Conservation (phyloP, 805 yeast species). For the Pichia exigua region DNA sequence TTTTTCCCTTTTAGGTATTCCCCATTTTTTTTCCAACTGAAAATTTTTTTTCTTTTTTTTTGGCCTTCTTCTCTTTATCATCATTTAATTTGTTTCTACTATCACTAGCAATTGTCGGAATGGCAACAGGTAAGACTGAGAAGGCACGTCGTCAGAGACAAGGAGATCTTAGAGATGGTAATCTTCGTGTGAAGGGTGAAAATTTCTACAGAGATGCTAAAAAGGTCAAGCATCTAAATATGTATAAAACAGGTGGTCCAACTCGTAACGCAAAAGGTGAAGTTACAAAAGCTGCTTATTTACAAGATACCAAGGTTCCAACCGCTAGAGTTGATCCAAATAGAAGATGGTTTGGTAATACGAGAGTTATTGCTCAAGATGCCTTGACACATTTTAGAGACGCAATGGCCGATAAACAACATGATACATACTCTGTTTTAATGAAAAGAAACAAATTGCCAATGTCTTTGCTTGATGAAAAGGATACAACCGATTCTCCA, state of each 20-base stretch:
- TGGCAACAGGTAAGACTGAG: constrained; percentile 95
- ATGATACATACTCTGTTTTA: constrained; percentile 79
- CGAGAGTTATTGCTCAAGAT: constrained; percentile 96
- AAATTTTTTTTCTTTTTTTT: not conserved
- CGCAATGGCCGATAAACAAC: constrained; percentile 79
- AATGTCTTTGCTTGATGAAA: constrained; percentile 89
- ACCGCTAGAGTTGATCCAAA: constrained; percentile 93
- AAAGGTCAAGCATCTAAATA: constrained; percentile 78
- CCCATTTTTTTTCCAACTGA: not conserved
- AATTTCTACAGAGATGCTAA: constrained; percentile 93
- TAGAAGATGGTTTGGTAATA: constrained; percentile 95
- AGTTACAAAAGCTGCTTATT: constrained; percentile 73
- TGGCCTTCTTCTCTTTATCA: not conserved
- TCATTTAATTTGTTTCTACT: not conserved
- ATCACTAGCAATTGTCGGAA: constrained; percentile 22
- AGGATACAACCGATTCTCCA: constrained; percentile 69
- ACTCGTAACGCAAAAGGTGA: constrained; percentile 83
- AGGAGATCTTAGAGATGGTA: constrained; percentile 78
- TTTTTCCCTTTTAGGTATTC: not conserved
- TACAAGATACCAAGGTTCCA: constrained; percentile 84
- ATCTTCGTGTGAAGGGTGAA: constrained; percentile 91
- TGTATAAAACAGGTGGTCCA: constrained; percentile 91
- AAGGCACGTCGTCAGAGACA: constrained; percentile 79
- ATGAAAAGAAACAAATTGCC: constrained; percentile 88
- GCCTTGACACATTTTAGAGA: constrained; percentile 90